These are phyloP conservation scores for Hawksworthiomyces lignivorus DNA, from an alignment of 2,329 filamentous ascomycete species.

Conservation along the genomic window DNA sequence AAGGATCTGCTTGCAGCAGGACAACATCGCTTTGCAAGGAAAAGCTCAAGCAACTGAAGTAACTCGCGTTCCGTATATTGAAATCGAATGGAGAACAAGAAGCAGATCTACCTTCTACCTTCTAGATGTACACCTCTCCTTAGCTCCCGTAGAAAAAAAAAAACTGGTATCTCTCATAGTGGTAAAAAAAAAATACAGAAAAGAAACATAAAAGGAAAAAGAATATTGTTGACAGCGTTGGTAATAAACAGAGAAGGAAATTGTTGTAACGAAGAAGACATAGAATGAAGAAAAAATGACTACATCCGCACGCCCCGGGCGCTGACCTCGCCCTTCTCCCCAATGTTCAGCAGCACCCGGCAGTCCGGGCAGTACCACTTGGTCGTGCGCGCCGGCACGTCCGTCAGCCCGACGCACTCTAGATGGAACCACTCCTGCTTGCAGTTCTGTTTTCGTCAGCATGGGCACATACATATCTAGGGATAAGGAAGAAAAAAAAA, in stretches of 20 bases:
- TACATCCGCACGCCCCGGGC: slow-evolving; percentile 47
- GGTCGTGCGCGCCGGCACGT: slow-evolving; percentile 62
- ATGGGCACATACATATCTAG: slow-evolving; percentile 10
- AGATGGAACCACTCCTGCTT: slow-evolving; percentile 82
- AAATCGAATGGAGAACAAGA: too few relatives aligned
- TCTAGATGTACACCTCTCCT: too few relatives aligned
- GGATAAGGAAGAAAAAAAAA: slow-evolving; percentile 5
- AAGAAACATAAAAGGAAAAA: too few relatives aligned
- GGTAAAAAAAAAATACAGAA: background rate
- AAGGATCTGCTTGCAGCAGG: too few relatives aligned
- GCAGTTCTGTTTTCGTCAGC: slow-evolving; percentile 45
- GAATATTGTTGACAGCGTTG: too few relatives aligned
- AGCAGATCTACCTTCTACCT: too few relatives aligned
- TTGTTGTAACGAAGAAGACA: background rate
- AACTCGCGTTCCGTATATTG: too few relatives aligned
- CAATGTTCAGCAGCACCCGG: slow-evolving; percentile 52
- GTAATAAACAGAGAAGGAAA: too few relatives aligned
- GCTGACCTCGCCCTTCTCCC: slow-evolving; percentile 55
- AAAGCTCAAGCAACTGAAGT: too few relatives aligned
- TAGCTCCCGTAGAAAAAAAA: too few relatives aligned
- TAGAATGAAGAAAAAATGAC: slow-evolving; percentile 2
- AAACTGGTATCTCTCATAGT: too few relatives aligned
- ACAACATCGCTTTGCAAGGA: too few relatives aligned
- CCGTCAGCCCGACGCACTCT: slow-evolving; percentile 61
- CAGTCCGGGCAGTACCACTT: slow-evolving; percentile 86